Evolutionary conservation across 2,329 filamentous ascomycete species (phyloP), one percentile per base, ranked within the genome.

Genomic region (Leptographium galeiforme): DNA sequence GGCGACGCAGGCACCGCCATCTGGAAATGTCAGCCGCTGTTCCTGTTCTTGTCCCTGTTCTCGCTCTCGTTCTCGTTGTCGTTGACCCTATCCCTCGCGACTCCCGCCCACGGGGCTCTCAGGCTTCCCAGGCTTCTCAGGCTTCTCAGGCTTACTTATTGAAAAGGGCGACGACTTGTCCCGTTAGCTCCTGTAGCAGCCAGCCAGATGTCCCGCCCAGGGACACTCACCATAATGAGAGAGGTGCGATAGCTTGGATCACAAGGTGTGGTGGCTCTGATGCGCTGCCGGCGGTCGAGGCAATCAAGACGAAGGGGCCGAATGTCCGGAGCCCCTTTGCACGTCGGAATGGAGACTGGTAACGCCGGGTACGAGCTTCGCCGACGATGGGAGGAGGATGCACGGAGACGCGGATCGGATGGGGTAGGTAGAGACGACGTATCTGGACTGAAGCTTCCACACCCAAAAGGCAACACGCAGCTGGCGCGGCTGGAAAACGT

Each of bases 1-100:
- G 72, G 91, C 91, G 61, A 97, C 89, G 73, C 86, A 91, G 75
- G 91, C 91, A 70, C 91, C 91, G 74, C 91, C 91, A 70, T 85
- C 80, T 84, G 59, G 51, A 39, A 45, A 36, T 14, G 38, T 1
- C 12, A 13, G 43, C 2, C 16, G 34, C 14, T 45, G 2, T 19
- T 30, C n/a, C n/a, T n/a, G n/a, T n/a, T n/a, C n/a, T n/a, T n/a
- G n/a, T n/a, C n/a, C n/a, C n/a, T n/a, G n/a, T n/a, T 51, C 4
- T 34, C 8, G 19, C n/a, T n/a, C n/a, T n/a, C n/a, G n/a, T n/a
- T n/a, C n/a, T n/a, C n/a, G n/a, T n/a, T n/a, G n/a, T n/a, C n/a
- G n/a, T n/a, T n/a, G n/a, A n/a, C n/a, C n/a, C n/a, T n/a, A n/a
- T n/a, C n/a, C n/a, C n/a, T n/a, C n/a, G n/a, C n/a, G n/a, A n/a